These are phyloP conservation scores for Xylaria sp. DNA, from an alignment of 2,329 filamentous ascomycete species.

Conservation along the genomic window DNA sequence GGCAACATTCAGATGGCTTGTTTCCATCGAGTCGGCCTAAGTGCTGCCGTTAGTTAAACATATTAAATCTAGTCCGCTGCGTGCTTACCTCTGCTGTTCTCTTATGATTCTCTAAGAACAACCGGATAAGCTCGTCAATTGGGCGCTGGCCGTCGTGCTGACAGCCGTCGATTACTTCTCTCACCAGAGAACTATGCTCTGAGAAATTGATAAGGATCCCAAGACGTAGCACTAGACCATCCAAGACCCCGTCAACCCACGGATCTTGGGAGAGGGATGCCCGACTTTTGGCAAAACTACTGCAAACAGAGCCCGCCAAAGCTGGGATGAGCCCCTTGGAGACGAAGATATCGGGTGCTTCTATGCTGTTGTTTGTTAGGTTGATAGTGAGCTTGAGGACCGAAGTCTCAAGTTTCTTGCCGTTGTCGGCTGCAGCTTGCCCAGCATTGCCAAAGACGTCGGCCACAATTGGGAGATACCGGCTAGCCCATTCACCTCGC, in stretches of 20 bases:
- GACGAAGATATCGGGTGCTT: slow-evolving; percentile 70
- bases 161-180: slow-evolving; percentile 49
- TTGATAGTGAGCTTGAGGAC: slow-evolving; percentile 78
- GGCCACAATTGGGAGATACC: slow-evolving; percentile 56
- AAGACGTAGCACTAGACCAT: slow-evolving; percentile 75
- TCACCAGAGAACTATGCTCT: slow-evolving; percentile 71
- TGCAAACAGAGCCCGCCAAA: slow-evolving; percentile 54
- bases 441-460: slow-evolving; percentile 48
- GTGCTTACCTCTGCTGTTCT: slow-evolving; percentile 67
- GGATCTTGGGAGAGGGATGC: slow-evolving; percentile 51
- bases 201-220: slow-evolving; percentile 87
- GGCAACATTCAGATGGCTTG: slow-evolving; percentile 78
- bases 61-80: not conserved
- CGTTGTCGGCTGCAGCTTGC: slow-evolving; percentile 37
- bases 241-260: slow-evolving; percentile 57
- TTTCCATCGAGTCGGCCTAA: slow-evolving; percentile 71
- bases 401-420: slow-evolving; percentile 48
- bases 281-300: slow-evolving; percentile 52
- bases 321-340: slow-evolving; percentile 56
- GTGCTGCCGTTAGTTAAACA: slow-evolving; percentile 22
- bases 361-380: slow-evolving; percentile 77
- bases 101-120: slow-evolving; percentile 70
- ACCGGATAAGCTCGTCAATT: slow-evolving; percentile 61
- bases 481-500: slow-evolving; percentile 49
- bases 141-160: slow-evolving; percentile 44